Conservation (phyloP, 495 filamentous ascomycete genomes). For the Chaetomium fimeti region DNA sequence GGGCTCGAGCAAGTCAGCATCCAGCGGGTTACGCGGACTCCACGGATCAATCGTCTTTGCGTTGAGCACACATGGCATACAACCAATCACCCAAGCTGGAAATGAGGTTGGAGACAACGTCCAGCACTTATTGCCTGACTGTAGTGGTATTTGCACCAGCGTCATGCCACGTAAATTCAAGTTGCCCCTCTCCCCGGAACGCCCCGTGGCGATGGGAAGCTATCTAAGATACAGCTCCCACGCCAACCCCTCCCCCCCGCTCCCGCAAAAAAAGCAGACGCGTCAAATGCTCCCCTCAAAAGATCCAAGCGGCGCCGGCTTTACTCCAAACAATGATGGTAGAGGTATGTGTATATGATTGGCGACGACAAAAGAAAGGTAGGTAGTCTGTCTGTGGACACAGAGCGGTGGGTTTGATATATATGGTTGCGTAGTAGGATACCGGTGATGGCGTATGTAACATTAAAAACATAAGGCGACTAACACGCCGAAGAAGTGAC, state of each 20-base stretch:
- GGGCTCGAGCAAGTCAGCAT: too few relatives aligned
- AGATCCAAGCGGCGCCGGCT: slow-evolving; percentile 12
- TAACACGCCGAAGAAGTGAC: slow-evolving; percentile 10
- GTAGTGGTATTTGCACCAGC: slow-evolving; percentile 5
- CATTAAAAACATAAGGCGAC: slow-evolving; percentile 26
- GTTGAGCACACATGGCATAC: background rate
- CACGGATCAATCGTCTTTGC: too few relatives aligned
- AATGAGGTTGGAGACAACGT: background rate
- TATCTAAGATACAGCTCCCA: background rate
- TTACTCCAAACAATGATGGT: slow-evolving; percentile 18
- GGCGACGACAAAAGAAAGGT: slow-evolving; percentile 7
- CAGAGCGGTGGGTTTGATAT: background rate
- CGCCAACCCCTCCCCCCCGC: background rate
- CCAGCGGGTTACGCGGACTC: too few relatives aligned
- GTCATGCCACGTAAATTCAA: slow-evolving; percentile 10
- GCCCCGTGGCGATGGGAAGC: background rate
- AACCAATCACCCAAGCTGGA: background rate
- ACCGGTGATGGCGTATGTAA: background rate
- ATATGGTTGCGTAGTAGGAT: background rate
- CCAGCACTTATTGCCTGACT: background rate
- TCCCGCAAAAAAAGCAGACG: background rate
- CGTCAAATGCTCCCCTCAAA: background rate
- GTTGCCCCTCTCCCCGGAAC: background rate
- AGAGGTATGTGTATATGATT: background rate
- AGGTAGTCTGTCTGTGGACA: background rate